phyloP scores from a whole-genome alignment of 345 rosid genomes.

The Angophora floribunda region DNA sequence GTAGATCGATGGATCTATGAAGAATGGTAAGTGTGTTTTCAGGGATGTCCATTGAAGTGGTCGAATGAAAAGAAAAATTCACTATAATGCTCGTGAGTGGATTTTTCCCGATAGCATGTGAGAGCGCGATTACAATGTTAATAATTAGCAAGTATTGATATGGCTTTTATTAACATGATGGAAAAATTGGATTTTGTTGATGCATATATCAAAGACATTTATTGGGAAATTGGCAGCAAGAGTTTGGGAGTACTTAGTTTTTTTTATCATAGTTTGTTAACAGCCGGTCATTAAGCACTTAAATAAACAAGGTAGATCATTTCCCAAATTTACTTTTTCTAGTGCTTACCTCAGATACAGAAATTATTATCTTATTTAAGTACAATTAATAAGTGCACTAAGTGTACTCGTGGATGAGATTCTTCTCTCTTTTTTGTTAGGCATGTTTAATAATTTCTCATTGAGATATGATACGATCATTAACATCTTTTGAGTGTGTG shows the following conservation, averaged over 20 bases:
- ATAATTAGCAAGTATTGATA: too few species aligned
- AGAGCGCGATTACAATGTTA: too few species aligned
- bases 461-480: not conserved
- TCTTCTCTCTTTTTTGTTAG: not conserved
- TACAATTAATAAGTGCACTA: not conserved
- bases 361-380: not conserved
- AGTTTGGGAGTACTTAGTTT: not conserved
- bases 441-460: not conserved
- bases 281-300: rapidly evolving
- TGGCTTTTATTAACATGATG: not conserved
- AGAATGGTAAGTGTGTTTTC: not conserved
- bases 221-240: not conserved
- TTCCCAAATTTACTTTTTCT: not conserved
- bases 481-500: not conserved
- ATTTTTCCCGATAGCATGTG: too few species aligned
- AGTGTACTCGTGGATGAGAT: not conserved
- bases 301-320: not conserved
- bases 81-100: too few species aligned
- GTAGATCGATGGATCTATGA: not conserved
- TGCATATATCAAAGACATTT: not conserved
- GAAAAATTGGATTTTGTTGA: not conserved
- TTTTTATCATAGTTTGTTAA: rapidly evolving
- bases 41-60: not conserved
- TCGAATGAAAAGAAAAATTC: not conserved
- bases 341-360: not conserved